Evolutionary conservation across 306 rosid species (phyloP).

Genomic region (Sechiopsis laciniata): DNA sequence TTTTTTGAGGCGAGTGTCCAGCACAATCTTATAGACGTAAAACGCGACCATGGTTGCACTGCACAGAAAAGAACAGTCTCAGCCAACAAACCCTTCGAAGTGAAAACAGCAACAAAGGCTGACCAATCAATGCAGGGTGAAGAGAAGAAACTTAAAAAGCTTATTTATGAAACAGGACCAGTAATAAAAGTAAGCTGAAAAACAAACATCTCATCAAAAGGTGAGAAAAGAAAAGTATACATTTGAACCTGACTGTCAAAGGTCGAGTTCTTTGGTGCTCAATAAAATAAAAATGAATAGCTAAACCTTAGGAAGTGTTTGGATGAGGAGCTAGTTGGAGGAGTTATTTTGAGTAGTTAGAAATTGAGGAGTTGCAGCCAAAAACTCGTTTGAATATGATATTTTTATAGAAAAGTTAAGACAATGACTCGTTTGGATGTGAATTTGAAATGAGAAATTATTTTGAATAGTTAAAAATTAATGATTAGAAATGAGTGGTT

Average conservation of each 20-base stretch:
- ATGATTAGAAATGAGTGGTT: too few species aligned
- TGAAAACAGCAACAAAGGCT: background rate
- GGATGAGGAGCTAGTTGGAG: too few species aligned
- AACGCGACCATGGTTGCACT: constrained; percentile 69
- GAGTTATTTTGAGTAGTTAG: too few species aligned
- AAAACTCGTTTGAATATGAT: too few species aligned
- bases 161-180: background rate
- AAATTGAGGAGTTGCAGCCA: too few species aligned
- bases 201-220: background rate
- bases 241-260: background rate
- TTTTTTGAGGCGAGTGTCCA: constrained; percentile 35
- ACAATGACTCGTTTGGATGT: too few species aligned
- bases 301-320: too few species aligned
- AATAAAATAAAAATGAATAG: background rate
- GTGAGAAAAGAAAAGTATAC: background rate
- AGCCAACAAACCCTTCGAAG: constrained; percentile 7
- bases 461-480: too few species aligned
- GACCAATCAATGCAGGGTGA: too few species aligned
- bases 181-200: background rate
- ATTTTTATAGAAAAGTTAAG: too few species aligned
- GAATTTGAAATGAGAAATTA: too few species aligned
- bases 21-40: constrained; percentile 51
- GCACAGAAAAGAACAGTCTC: constrained; percentile 32
- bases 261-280: background rate
- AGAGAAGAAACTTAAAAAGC: background rate